A percentile compares a stretch with the other conserved stretches of the same genome.
Evolutionary conservation across 129 eudicot genomes (phyloP).

Genomic region (Artemisia argyi): DNA sequence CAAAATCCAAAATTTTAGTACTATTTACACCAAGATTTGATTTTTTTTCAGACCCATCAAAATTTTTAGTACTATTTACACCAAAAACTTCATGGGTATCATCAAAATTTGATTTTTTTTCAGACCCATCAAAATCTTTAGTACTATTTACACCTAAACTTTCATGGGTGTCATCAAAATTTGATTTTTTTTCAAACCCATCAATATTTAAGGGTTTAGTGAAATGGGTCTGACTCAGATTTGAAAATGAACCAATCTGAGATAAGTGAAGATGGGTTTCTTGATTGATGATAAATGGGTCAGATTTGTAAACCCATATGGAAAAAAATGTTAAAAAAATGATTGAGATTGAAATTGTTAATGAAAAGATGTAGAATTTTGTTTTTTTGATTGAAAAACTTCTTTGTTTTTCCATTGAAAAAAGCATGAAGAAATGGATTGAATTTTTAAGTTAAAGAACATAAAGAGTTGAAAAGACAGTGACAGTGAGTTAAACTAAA

Average conservation of each 20-base stretch:
- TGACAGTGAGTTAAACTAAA: background rate
- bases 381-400: constrained; percentile 67
- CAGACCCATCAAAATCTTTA: constrained; percentile 17
- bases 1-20: constrained; percentile 1
- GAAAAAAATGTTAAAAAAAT: constrained; percentile 51
- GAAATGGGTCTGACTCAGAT: constrained; percentile 43
- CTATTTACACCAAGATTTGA: constrained; percentile 34
- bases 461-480: background rate
- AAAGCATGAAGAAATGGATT: background rate
- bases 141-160: too few relatives aligned
- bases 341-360: constrained; percentile 51
- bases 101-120: constrained; percentile 26
- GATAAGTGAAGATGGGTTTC: constrained; percentile 42
- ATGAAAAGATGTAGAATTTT: constrained; percentile 54
- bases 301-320: constrained; percentile 48
- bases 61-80: background rate
- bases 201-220: constrained; percentile 29
- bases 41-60: constrained; percentile 20
- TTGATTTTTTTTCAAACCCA: constrained; percentile 32
- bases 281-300: constrained; percentile 36
- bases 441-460: background rate
- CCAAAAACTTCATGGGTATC: too few relatives aligned
- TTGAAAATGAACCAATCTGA: background rate
- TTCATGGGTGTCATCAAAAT: background rate
- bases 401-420: constrained; percentile 58